Base-by-base conservation (phyloP, 257 asterid species). In the Cynanchum wilfordii region DNA sequence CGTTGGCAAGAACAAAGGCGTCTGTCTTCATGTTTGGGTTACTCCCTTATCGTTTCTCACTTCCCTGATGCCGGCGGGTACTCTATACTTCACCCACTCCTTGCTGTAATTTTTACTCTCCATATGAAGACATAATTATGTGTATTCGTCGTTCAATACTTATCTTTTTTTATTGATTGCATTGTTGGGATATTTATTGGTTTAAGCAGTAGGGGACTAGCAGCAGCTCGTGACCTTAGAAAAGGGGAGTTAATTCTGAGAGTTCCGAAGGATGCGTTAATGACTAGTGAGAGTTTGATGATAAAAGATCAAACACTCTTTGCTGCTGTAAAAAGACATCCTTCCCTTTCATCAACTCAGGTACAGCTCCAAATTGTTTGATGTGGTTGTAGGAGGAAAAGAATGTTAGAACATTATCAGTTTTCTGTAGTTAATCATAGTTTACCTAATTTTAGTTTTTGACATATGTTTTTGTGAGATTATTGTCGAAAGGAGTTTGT, bases 51-150 rank as follows among this genome's bases (percentile, higher is more conserved):
- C 63, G 74, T 89, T 64, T 80, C 92, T 70, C 56, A 85, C 80
- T 91, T 94, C 66, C 96, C 99, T 17, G 83, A 82, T 27, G 91
- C 97, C 62, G 99, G 99, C 86, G 98, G 99, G 98, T 94, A 76
- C 12, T 8, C 16, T 49, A 15, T 52, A 22, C 55, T 56, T 22
- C 6, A 13, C 54, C 24, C 7, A 27, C 7, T 12, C 2, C 15
- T 40, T 16, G 7, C 0, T 13, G 51, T 0, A 45, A 24, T 11
- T 68, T n/a, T 15, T 66, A 54, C n/a, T 22, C 17, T 66, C 22
- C 29, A 16, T 27, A 12, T 25, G 2, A 11, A 6, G 55, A 15
- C 25, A 60, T 25, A 13, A 17, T 8, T 15, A 4, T 40, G 33
- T 9, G 4, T 33, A 17, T 4, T 55, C 10, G 0, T 45, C 38